A percentile compares a stretch with the other conserved stretches of the same genome.
Conservation (phyloP, 805 yeast genomes). For the Aciculoconidium aculeatum region DNA sequence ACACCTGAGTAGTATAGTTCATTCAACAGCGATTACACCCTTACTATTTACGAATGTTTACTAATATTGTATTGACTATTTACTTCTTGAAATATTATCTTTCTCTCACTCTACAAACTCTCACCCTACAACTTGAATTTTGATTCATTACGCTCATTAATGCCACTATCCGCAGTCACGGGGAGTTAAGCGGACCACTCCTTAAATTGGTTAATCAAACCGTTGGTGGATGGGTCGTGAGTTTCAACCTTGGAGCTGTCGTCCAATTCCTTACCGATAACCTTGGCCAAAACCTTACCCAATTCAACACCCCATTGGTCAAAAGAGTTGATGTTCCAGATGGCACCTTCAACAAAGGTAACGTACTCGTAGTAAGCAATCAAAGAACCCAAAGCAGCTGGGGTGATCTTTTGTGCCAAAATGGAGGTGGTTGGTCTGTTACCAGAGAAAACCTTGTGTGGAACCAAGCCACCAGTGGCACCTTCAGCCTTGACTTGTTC, state of each 20-base stretch:
- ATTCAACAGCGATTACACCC: too few species aligned
- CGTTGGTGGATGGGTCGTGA: slow-evolving; percentile 91
- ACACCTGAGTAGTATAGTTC: too few species aligned
- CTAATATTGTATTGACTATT: too few species aligned
- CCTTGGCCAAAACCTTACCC: slow-evolving; percentile 97
- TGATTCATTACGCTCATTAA: slow-evolving; percentile 2
- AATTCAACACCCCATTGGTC: slow-evolving; percentile 99
- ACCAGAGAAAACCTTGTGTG: slow-evolving; percentile 96
- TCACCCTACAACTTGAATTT: slow-evolving; percentile 6
- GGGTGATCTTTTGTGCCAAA: slow-evolving; percentile 91
- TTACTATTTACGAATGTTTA: too few species aligned
- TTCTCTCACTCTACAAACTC: neutral
- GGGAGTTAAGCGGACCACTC: slow-evolving; percentile 48
- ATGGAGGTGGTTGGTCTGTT: slow-evolving; percentile 99
- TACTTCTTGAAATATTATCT: neutral
- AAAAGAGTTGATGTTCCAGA: slow-evolving; percentile 98
- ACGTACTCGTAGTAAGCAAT: slow-evolving; percentile 97
- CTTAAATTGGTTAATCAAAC: slow-evolving; percentile 93
- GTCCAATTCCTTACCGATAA: slow-evolving; percentile 83
- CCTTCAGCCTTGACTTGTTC: slow-evolving; percentile 85
- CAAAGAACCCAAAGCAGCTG: slow-evolving; percentile 92
- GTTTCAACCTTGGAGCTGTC: slow-evolving; percentile 44
- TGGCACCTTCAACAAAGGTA: slow-evolving; percentile 97
- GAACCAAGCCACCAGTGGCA: slow-evolving; percentile 76
- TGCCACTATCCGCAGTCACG: neutral